Evolutionary conservation across 2,329 filamentous ascomycete genomes (phyloP).

Genomic region (Microcera coccophila): DNA sequence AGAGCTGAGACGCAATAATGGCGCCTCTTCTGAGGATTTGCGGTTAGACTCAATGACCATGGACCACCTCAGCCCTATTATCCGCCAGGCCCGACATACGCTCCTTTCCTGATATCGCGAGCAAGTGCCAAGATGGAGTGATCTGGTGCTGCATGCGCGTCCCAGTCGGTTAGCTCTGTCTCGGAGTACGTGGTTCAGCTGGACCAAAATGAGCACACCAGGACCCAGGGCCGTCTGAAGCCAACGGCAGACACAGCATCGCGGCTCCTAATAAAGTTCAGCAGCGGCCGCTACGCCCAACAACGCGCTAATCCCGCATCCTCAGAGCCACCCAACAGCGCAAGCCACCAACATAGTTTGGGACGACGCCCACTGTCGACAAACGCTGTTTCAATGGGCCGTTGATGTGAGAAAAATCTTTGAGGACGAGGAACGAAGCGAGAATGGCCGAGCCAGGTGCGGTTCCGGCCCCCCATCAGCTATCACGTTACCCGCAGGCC

Average conservation of each 20-base stretch:
- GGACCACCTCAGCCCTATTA: slow-evolving; percentile 18
- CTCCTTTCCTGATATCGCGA: no score
- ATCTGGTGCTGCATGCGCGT: no score
- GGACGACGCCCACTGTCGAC: slow-evolving; percentile 17
- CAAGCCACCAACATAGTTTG: slow-evolving; percentile 24
- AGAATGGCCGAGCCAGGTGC: slow-evolving; percentile 3
- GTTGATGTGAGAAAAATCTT: slow-evolving; percentile 7
- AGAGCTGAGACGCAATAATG: slow-evolving; percentile 15
- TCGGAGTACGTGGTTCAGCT: slow-evolving; percentile 6
- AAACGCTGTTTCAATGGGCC: slow-evolving; percentile 22
- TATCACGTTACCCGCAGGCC: slow-evolving; percentile 35
- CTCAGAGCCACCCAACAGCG: slow-evolving; percentile 15
- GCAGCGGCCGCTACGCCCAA: slow-evolving; percentile 8
- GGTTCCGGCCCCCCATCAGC: slow-evolving; percentile 7
- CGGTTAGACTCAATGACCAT: slow-evolving; percentile 5
- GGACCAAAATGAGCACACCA: slow-evolving; percentile 8
- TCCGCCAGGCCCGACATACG: no score
- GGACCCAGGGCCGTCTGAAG: slow-evolving; percentile 1
- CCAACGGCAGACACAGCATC: slow-evolving; percentile 20
- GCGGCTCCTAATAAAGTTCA: slow-evolving; percentile 17
- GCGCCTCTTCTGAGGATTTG: slow-evolving; percentile 9
- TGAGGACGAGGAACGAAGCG: slow-evolving; percentile 9
- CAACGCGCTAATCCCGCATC: slow-evolving; percentile 32
- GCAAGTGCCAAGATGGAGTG: no score
- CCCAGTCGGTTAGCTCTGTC: no score